Percentiles rank a stretch among this genome's conserved stretches.
Conservation (phyloP, 2,329 filamentous ascomycete genomes). For the Chrysosporium queenslandicum region DNA sequence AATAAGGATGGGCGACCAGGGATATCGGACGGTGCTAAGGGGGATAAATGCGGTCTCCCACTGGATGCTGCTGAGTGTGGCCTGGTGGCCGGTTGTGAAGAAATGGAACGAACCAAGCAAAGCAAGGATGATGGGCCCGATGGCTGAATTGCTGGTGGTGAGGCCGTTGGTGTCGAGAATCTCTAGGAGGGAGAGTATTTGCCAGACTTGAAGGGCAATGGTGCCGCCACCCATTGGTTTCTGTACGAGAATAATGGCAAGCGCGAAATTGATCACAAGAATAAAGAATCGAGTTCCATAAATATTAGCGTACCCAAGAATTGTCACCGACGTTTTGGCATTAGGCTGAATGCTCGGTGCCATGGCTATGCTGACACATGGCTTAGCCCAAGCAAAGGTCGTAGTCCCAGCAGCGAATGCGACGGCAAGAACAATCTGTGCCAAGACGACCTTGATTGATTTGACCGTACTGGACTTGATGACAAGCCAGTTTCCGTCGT, state of each 20-base stretch:
- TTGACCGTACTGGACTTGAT: conserved; percentile 57
- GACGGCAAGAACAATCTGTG: conserved; percentile 69
- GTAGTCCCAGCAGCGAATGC: conserved; percentile 74
- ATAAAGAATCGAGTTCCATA: conserved; percentile 84
- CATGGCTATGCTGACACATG: conserved; percentile 64
- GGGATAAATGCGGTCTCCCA: conserved; percentile 96
- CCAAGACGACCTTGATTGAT: conserved; percentile 61
- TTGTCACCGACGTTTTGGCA: conserved; percentile 50
- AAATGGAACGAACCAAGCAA: conserved; percentile 89
- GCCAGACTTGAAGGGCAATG: conserved; percentile 72
- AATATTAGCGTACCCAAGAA: conserved; percentile 87
- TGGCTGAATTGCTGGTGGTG: conserved; percentile 51
- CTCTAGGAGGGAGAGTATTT: conserved; percentile 67
- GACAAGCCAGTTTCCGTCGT: conserved; percentile 68
- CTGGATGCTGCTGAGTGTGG: conserved; percentile 74
- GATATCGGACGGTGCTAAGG: conserved; percentile 70
- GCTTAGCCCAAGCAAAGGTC: conserved; percentile 76
- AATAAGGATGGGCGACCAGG: conserved; percentile 76
- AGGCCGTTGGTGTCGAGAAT: conserved; percentile 53
- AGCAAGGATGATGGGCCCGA: conserved; percentile 75
- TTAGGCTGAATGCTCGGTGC: conserved; percentile 31
- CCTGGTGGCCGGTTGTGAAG: conserved; percentile 97
- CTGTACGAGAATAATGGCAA: conserved; percentile 67
- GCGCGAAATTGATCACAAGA: conserved; percentile 65
- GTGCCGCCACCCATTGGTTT: conserved; percentile 92